phyloP scores from a whole-genome alignment of 1,284 basidiomycete species.

The Trametes pubescens region DNA sequence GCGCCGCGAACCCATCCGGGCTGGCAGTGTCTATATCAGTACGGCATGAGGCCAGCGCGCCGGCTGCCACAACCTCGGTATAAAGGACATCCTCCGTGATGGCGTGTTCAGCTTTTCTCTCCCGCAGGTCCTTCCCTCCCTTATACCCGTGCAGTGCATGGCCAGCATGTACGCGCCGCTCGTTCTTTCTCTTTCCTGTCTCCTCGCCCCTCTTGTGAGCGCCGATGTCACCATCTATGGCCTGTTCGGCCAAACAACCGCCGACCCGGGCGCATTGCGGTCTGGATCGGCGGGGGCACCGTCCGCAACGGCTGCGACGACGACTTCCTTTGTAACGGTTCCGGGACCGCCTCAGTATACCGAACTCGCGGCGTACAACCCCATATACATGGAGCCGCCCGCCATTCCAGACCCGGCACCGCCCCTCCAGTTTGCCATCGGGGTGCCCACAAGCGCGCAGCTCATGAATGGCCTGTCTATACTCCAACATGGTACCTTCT shows the following conservation, averaged over 20 bases:
- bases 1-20: slow-evolving; percentile 1
- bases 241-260: slow-evolving; percentile 29
- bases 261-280: slow-evolving; percentile 15
- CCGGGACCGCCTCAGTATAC: slow-evolving; percentile 27
- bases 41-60: slow-evolving; percentile 7
- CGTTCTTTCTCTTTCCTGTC: slow-evolving; percentile 25
- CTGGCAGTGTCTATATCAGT: slow-evolving; percentile 7
- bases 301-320: slow-evolving; percentile 4
- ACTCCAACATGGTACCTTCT: slow-evolving; percentile 64
- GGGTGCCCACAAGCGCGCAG: slow-evolving; percentile 31
- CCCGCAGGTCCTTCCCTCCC: slow-evolving; percentile 9
- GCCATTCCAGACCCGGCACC: slow-evolving; percentile 32
- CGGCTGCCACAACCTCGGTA: not conserved
- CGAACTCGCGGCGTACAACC: slow-evolving; percentile 37
- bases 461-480: slow-evolving; percentile 64
- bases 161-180: slow-evolving; percentile 23
- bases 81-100: not conserved
- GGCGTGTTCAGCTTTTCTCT: slow-evolving; percentile 1
- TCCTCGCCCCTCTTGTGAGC: slow-evolving; percentile 17
- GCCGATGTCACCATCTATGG: slow-evolving; percentile 31
- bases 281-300: not conserved
- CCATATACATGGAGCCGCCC: slow-evolving; percentile 33
- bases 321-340: slow-evolving; percentile 27
- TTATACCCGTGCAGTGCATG: slow-evolving; percentile 18
- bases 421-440: slow-evolving; percentile 37